A percentile compares a stretch with the other conserved stretches of the same genome.
Conservation (phyloP, 192 early-diverging fungal species). For the Entrophospora sp. region DNA sequence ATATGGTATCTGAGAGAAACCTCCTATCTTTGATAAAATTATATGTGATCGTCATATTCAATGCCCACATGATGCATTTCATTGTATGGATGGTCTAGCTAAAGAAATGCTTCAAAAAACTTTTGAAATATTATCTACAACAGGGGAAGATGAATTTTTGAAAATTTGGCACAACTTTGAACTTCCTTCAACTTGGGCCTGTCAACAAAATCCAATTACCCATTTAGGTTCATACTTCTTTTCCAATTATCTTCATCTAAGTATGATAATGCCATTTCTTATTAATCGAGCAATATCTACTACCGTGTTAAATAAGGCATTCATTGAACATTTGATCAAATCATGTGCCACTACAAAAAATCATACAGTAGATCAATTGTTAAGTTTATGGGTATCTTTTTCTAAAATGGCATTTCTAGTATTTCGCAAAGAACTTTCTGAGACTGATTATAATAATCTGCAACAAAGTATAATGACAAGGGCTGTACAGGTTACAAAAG, state of each 20-base stretch:
- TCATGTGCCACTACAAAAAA: too few relatives aligned
- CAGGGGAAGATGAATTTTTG: background rate
- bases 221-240: background rate
- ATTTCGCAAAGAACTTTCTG: too few relatives aligned
- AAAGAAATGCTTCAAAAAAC: background rate
- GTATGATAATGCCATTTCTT: background rate
- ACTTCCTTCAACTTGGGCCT: background rate
- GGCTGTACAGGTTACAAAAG: too few relatives aligned
- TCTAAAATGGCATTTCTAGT: too few relatives aligned
- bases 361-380: too few relatives aligned
- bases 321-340: too few relatives aligned
- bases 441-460: too few relatives aligned
- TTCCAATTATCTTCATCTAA: background rate
- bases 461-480: too few relatives aligned
- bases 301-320: too few relatives aligned
- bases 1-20: background rate
- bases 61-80: background rate
- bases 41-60: background rate
- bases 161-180: background rate
- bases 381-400: too few relatives aligned
- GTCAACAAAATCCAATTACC: background rate
- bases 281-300: background rate
- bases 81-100: background rate
- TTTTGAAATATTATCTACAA: background rate
- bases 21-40: background rate